Conservation (phyloP, 371 early-diverging fungal genomes). For the Mucor plumbeus region DNA sequence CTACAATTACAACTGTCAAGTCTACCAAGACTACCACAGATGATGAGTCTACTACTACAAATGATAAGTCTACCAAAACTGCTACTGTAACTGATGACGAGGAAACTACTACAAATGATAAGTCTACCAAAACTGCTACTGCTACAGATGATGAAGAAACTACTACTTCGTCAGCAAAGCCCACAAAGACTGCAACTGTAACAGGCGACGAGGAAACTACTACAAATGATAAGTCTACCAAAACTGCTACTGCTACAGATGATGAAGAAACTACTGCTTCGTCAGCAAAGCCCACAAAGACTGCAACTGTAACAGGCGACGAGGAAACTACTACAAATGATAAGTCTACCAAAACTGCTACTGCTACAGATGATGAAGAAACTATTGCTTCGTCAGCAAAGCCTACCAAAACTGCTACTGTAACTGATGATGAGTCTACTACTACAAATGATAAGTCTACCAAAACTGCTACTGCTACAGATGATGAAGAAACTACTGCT, state of each 20-base stretch:
- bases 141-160: neutral
- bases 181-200: neutral
- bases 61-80: conserved; percentile 8
- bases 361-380: neutral
- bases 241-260: neutral
- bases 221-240: neutral
- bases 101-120: neutral
- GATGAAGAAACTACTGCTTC: neutral
- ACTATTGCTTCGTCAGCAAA: no score
- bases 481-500: neutral
- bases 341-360: neutral
- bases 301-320: neutral
- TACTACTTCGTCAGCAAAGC: no score
- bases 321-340: neutral
- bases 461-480: neutral
- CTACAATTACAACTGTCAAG: conserved; percentile 10
- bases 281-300: neutral
- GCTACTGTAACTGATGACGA: neutral
- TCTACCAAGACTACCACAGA: conserved; percentile 7
- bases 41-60: conserved; percentile 4
- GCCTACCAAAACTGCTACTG: no score
- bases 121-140: neutral
- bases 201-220: neutral
- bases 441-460: neutral
- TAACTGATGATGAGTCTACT: neutral